A percentile compares a stretch with the other conserved stretches of the same genome.
Evolutionary conservation across 192 early-diverging fungal genomes (phyloP).

Genomic region (Backusella mclennaniae): DNA sequence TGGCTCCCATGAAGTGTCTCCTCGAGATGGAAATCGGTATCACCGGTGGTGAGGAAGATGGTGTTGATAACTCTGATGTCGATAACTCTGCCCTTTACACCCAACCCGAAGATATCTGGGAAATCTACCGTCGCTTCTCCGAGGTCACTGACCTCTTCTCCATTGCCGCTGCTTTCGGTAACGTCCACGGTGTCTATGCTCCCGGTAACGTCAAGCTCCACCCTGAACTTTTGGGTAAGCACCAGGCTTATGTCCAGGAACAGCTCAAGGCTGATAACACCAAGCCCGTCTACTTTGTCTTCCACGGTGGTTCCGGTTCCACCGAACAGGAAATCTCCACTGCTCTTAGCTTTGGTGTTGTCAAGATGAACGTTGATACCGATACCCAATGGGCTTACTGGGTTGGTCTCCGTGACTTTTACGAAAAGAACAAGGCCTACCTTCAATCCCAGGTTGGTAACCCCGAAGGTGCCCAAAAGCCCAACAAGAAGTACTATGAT

Average conservation of each 20-base stretch:
- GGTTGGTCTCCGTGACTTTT: conserved; percentile 82
- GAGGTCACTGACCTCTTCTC: conserved; percentile 88
- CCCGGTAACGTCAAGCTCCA: conserved; percentile 94
- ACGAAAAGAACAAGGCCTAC: conserved; percentile 86
- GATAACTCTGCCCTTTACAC: conserved; percentile 92
- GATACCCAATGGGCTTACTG: conserved; percentile 98
- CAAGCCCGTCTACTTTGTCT: conserved; percentile 93
- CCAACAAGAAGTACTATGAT: conserved; percentile 99
- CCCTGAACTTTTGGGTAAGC: conserved; percentile 90
- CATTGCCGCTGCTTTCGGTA: conserved; percentile 72
- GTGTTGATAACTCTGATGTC: conserved; percentile 92
- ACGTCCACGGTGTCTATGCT: conserved; percentile 80
- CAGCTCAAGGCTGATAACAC: conserved; percentile 54
- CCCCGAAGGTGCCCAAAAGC: conserved; percentile 93
- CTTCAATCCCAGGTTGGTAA: conserved; percentile 93
- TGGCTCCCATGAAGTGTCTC: conserved; percentile 82
- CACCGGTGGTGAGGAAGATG: conserved; percentile 98
- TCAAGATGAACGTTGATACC: conserved; percentile 99
- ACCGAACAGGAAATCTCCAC: conserved; percentile 31
- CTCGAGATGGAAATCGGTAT: conserved; percentile 99
- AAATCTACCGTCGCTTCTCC: conserved; percentile 89
- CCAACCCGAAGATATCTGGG: conserved; percentile 94
- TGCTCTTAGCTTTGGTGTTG: conserved; percentile 58
- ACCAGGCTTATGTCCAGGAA: conserved; percentile 80
- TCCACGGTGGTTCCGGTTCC: conserved; percentile 95